Base-by-base conservation (phyloP, 176 grass and related monocot genomes). In the Aegilops longissima region DNA sequence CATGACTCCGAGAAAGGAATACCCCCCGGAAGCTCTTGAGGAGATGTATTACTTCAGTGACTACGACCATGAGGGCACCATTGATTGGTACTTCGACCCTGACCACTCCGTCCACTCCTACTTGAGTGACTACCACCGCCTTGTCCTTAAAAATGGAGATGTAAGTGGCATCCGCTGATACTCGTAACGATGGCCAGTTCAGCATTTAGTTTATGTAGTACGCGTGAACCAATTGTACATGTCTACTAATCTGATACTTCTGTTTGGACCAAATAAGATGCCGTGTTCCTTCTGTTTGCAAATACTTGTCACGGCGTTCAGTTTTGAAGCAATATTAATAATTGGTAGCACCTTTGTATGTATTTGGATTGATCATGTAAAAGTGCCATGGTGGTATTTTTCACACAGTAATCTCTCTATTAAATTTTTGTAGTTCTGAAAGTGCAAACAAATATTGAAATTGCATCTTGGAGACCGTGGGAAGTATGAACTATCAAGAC, bases 61-160 rank as follows among this genome's bases (percentile, higher is more conserved):
- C 21, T 24, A 24, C n/a, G 33, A 11, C 68, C 17, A 23, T n/a
- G 68, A 5, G 4, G 34, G 2, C 68, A n/a, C 18, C 67, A 20
- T 36, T 9, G 68, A 40, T 11, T 71, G 68, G 68, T 40, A 39
- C 68, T 40, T 71, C 20, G 35, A 71, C 20, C 34, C 34, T 71
- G 68, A 39, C 35, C 11, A 12, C 20, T 39, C 68, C 1, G 9
- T n/a, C 18, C 9, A n/a, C 68, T 21, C 68, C 68, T 71, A 12
- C 68, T n/a, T 71, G 34, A 71, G 68, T 12, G 35, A 71, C 68
- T 71, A 71, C 35, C 34, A 71, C 8, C 68, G 35, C 68, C 68
- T 71, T 40, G 68, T 71, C 68, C 35, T 71, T n/a, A 39, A n/a
- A 11, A 71, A 71, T n/a, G 68, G 68, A 71, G 68, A 40, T 40